phyloP scores from a whole-genome alignment of 805 yeast genomes.

The Schwanniomyces polymorphus region DNA sequence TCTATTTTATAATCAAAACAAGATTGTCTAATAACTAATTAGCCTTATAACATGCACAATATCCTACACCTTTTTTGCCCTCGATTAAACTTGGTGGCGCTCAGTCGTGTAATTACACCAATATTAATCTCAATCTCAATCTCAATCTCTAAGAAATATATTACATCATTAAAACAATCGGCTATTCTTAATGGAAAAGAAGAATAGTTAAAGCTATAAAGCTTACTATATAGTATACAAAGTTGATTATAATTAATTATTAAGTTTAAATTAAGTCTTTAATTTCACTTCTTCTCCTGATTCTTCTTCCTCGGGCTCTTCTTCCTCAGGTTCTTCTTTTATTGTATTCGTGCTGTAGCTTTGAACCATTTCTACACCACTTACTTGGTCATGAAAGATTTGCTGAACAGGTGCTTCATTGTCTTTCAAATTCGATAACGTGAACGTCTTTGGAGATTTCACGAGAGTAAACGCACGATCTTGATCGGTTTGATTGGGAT shows the following conservation, averaged over 20 bases:
- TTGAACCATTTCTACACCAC: constrained; percentile 18
- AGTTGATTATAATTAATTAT: neutral
- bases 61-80: constrained; percentile 1
- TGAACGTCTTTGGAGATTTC: constrained; percentile 42
- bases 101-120: constrained; percentile 1
- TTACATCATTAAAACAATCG: neutral
- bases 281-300: neutral
- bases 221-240: neutral
- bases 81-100: constrained; percentile 2
- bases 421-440: constrained; percentile 35
- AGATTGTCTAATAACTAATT: neutral
- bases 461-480: constrained; percentile 23
- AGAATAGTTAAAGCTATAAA: neutral
- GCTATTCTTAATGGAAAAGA: neutral
- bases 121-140: too few relatives aligned
- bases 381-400: constrained; percentile 20
- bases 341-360: constrained; percentile 38
- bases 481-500: constrained; percentile 10
- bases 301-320: constrained; percentile 28
- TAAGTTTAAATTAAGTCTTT: neutral
- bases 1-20: neutral
- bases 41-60: neutral
- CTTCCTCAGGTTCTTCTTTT: constrained; percentile 41
- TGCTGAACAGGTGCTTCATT: constrained; percentile 37
- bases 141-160: neutral